phyloP scores from a whole-genome alignment of 163 green algal species.

The Chlorella variabilis region DNA sequence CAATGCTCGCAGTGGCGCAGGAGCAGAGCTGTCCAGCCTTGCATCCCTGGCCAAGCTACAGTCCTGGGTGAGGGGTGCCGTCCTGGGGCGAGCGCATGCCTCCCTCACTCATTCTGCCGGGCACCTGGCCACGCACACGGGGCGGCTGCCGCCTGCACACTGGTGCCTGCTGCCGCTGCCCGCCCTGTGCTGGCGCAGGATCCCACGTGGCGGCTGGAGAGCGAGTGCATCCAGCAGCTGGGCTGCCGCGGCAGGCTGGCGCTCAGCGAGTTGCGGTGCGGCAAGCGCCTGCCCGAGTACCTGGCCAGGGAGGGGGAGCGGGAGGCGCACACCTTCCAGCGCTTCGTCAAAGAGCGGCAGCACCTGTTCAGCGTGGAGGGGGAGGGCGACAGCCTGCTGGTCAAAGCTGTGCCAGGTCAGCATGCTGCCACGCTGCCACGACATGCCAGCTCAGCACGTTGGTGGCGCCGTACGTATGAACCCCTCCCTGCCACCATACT shows the following conservation, averaged over 20 bases:
- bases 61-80: constrained; percentile 14
- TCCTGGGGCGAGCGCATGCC: background rate
- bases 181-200: too few species aligned
- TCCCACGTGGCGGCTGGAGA: constrained; percentile 5
- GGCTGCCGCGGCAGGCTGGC: background rate
- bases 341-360: background rate
- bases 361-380: background rate
- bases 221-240: background rate
- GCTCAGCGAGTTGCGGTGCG: background rate
- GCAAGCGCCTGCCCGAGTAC: background rate
- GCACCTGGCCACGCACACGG: too few species aligned
- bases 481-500: background rate
- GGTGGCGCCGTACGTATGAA: too few species aligned
- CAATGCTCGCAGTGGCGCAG: background rate
- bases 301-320: background rate
- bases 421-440: background rate
- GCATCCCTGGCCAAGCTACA: background rate
- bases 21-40: background rate
- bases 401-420: background rate
- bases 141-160: too few species aligned
- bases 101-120: background rate
- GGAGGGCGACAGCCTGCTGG: background rate
- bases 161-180: too few species aligned
- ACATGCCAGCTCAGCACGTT: too few species aligned
- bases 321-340: background rate